Evolutionary conservation across 345 rosid species (phyloP), one percentile per base, ranked within the genome.

Genomic region (Dipteronia sinensis): DNA sequence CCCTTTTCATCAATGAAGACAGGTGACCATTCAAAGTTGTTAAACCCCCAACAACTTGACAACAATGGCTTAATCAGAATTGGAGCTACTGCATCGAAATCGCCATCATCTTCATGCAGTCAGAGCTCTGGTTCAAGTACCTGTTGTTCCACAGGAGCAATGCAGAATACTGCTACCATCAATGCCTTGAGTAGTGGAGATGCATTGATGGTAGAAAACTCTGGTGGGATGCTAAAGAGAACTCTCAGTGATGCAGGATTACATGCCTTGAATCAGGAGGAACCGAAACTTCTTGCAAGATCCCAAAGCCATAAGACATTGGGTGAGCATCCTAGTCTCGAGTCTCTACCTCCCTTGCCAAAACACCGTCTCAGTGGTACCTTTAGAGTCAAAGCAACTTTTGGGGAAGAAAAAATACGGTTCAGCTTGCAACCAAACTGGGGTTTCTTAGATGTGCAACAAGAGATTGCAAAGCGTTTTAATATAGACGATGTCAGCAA

Each of bases 91-190:
- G 83, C 86, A 78, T 84, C 92, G 20, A 88, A 85, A 81, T 93
- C 98, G 29, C 90, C 87, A 67, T 78, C 95, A 69, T 87, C 98
- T 59, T 90, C 97, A 8, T 83, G 91, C 75, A 90, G 94, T 78
- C 97, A 86, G 51, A 93, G 95, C 86, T 90, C 94, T 61, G 90
- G 92, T 67, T 90, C 95, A 76, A 91, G 91, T 77, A 87, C 87
- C 2, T 84, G 89, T 77, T 89, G 87, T 84, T 89, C 94, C 67
- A 87, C 86, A n/a, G 93, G 88, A 78, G 88, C 83, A 72, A 89
- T 84, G 71, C 92, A 87, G 77, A 85, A 76, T 53, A 72, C 69
- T 53, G 68, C 77, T 51, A 77, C 84, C 15, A 63, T 76, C 27
- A 83, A 65, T 72, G 82, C 72, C 65, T 65, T 44, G 65, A 76